Evolutionary conservation across 495 filamentous ascomycete genomes (phyloP), one percentile per base, ranked within the genome.

Genomic region (Neurospora hispaniola): DNA sequence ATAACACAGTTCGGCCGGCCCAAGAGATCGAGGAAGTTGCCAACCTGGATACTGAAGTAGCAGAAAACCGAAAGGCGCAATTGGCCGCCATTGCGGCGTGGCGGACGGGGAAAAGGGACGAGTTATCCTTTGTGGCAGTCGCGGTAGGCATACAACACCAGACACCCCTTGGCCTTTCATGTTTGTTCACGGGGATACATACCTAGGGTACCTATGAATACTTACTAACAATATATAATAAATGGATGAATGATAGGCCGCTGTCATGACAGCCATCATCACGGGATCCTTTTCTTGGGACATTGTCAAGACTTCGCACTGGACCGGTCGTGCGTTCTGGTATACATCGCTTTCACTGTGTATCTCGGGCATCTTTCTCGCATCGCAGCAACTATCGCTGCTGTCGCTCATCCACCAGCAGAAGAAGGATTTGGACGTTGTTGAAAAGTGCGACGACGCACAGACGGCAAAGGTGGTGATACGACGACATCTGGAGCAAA

Each of bases 281-380:
- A 73, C 72, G 8, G 68, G 66, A 1, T 73, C 72, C 5, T 59
- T 73, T 18, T 70, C 42, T 0, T 70, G 62, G 66, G 0, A 1
- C 1, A 73, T 70, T n/a, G 72, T 73, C 18, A 2, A 3, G 0
- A 40, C 3, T 20, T 73, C 72, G 35, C 42, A 70, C 42, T 73
- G 72, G 72, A 59, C 70, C 40, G 72, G 72, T 0, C 66, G 42
- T 18, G 72, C 72, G 0, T 73, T 73, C n/a, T 73, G 72, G 72
- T 73, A 70, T 44, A 68, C 72, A 2, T 35, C 66, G 23, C 18
- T 73, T 1, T 48, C 72, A 5, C 46, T 69, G 0, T 73, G 66
- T 0, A 48, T 73, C 3, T 73, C 23, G 0, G 72, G 0, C 0
- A 73, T 73, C 18, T 73, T 73, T 20, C 35, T 73, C 4, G 48